These are phyloP conservation scores for Aureobasidium namibiae DNA, from an alignment of 2,329 filamentous ascomycete genomes.

Conservation along the genomic window DNA sequence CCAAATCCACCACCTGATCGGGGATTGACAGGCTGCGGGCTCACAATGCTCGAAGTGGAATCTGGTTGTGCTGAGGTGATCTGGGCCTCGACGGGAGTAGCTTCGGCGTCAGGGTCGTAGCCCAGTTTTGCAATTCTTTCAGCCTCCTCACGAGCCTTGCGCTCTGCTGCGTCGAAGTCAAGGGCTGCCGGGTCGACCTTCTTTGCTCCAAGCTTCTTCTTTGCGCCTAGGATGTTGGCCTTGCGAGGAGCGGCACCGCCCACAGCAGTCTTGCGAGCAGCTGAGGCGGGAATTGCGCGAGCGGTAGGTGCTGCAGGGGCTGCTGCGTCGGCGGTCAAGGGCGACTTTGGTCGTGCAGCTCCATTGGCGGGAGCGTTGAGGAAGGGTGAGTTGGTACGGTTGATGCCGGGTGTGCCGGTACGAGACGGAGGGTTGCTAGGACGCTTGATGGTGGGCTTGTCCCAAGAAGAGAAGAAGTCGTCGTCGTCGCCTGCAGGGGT, in stretches of 20 bases:
- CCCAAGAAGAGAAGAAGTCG: constrained; percentile 99
- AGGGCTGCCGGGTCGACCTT: constrained; percentile 69
- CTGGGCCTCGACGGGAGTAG: constrained; percentile 33
- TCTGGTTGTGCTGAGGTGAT: constrained; percentile 38
- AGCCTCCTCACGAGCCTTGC: constrained; percentile 93
- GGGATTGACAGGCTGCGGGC: constrained; percentile 69
- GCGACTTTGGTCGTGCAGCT: constrained; percentile 68
- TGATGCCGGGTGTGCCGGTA: constrained; percentile 68
- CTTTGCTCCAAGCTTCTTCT: constrained; percentile 51
- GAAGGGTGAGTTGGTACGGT: constrained; percentile 83
- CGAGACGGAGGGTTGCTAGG: constrained; percentile 89
- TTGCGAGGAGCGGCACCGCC: constrained; percentile 59
- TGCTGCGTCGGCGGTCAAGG: constrained; percentile 53
- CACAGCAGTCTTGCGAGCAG: constrained; percentile 64
- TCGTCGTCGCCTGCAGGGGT: constrained; percentile 77
- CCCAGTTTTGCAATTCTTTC: constrained; percentile 92
- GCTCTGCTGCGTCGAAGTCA: constrained; percentile 95
- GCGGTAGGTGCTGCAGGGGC: constrained; percentile 52
- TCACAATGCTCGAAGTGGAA: constrained; percentile 53
- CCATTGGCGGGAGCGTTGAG: constrained; percentile 61
- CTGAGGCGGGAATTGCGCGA: constrained; percentile 67
- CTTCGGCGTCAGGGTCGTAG: constrained; percentile 80
- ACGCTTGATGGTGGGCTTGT: constrained; percentile 93
- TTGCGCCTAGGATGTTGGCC: constrained; percentile 60
- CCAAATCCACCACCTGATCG: constrained; percentile 52